These are phyloP conservation scores for Tillandsia leiboldiana DNA, from an alignment of 176 grass and related monocot genomes.

Conservation along the genomic window DNA sequence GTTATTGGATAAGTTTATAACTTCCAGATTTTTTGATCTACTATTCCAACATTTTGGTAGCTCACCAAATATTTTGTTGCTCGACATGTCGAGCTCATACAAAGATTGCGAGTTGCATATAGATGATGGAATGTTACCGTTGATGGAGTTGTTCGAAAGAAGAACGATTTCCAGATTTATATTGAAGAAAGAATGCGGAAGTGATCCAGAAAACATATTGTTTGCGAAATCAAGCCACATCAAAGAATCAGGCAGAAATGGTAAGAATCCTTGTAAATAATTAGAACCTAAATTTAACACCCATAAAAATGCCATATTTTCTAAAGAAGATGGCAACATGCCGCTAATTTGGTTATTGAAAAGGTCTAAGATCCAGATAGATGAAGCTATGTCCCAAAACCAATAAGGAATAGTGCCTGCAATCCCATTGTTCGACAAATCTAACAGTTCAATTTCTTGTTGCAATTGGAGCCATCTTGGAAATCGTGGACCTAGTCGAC, in stretches of 20 bases:
- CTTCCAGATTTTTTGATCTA: not conserved
- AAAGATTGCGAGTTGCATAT: not conserved
- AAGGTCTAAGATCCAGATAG: constrained; percentile 4
- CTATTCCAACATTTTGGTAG: not conserved
- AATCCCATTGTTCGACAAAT: constrained; percentile 32
- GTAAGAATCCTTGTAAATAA: constrained; percentile 5
- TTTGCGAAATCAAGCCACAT: not conserved
- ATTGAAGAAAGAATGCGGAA: not conserved
- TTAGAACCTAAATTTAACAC: not conserved
- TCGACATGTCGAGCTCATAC: not conserved
- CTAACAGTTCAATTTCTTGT: not conserved
- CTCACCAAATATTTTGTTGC: constrained; percentile 13
- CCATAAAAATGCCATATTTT: not conserved
- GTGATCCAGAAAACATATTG: constrained; percentile 2
- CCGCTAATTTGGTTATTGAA: constrained; percentile 18
- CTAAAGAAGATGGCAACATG: constrained; percentile 6
- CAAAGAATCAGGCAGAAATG: not conserved
- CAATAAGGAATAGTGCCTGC: constrained; percentile 15
- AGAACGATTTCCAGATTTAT: not conserved
- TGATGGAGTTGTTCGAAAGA: constrained; percentile 19
- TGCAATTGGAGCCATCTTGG: constrained; percentile 21
- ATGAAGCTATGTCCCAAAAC: constrained; percentile 22
- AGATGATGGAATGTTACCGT: constrained; percentile 12
- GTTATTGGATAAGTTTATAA: not conserved
- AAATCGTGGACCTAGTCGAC: constrained; percentile 8